These are phyloP conservation scores for Hymenoscyphus infarciens DNA, from an alignment of 2,329 filamentous ascomycete species.

Conservation along the genomic window DNA sequence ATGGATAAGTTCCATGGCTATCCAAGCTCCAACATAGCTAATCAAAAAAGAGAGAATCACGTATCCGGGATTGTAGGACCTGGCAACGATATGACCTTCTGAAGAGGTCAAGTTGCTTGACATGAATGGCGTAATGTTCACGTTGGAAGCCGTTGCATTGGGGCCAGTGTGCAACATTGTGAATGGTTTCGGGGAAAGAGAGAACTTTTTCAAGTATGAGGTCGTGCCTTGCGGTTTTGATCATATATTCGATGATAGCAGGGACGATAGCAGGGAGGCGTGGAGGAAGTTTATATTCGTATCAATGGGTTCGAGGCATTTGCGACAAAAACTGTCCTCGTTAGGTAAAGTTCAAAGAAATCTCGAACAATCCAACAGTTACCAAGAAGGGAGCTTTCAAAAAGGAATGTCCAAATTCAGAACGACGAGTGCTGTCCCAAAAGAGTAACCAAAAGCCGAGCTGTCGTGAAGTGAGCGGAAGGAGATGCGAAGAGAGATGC, in stretches of 20 bases:
- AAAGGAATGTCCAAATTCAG: neutral
- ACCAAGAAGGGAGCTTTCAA: neutral
- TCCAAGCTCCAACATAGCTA: conserved; percentile 72
- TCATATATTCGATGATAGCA: neutral
- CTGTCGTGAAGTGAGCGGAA: neutral
- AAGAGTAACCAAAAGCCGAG: neutral
- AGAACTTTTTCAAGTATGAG: neutral
- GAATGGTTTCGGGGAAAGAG: neutral
- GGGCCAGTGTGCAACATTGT: neutral
- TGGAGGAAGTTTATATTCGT: neutral
- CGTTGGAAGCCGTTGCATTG: neutral
- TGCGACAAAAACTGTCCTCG: neutral
- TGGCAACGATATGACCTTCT: conserved; percentile 32
- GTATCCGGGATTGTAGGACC: conserved; percentile 55
- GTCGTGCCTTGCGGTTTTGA: neutral
- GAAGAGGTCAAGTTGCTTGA: conserved; percentile 1
- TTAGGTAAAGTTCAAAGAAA: neutral
- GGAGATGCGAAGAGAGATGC: too few species aligned
- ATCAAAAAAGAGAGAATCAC: conserved; percentile 65
- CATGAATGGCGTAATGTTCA: neutral
- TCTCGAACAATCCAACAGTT: neutral
- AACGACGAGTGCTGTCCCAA: neutral
- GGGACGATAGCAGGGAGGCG: neutral
- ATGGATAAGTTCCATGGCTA: conserved; percentile 79
- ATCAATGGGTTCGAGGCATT: neutral